Base-by-base conservation (phyloP, 164 flowering plant species). In the Umbellularia californica region DNA sequence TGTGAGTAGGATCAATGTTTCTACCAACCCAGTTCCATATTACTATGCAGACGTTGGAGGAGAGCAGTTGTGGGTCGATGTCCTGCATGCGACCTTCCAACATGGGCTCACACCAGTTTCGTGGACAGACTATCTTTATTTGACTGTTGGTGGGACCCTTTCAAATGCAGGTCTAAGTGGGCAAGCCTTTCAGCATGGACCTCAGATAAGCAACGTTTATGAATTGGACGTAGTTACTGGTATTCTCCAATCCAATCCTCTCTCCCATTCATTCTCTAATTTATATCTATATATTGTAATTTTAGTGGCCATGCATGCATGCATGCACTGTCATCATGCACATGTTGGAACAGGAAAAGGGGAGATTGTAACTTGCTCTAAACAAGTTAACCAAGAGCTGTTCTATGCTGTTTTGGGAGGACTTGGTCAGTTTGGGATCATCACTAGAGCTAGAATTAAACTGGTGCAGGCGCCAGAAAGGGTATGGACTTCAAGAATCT, bases 111-210 rank as follows among this genome's bases (percentile, higher is more conserved):
- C 98, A 33, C 97, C 99, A 1, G 79, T 78, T 22, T 87, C 97
- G 0, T 95, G 95, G 97, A 93, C 99, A 0, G 99, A 95, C 74
- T 95, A 95, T 74, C 79, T 95, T 83, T 84, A 91, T 74, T 82
- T 95, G 1, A 88, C 89, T 0, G 95, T 95, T 17, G 99, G 98
- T 7, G 99, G 99, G 15, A 95, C 99, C 12, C 87, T 95, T 3
- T 93, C 98, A 2, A 93, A 93, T 70, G 98, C 89, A 9, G 98
- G 98, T 20, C 87, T 90, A 10, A 86, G 98, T 50, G 98, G 98
- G 7, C 97, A 93, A 63, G 72, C 89, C 0, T 93, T 90, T 66
- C 83, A 82, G 0, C 81, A 86, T 79, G 99, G 99, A 11, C 99
- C 99, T 75, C 97, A 93, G 83, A 92, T 95, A 68, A 84, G 80